Evolutionary conservation across 495 filamentous ascomycete species (phyloP).

Genomic region (Trichoderma reesei): DNA sequence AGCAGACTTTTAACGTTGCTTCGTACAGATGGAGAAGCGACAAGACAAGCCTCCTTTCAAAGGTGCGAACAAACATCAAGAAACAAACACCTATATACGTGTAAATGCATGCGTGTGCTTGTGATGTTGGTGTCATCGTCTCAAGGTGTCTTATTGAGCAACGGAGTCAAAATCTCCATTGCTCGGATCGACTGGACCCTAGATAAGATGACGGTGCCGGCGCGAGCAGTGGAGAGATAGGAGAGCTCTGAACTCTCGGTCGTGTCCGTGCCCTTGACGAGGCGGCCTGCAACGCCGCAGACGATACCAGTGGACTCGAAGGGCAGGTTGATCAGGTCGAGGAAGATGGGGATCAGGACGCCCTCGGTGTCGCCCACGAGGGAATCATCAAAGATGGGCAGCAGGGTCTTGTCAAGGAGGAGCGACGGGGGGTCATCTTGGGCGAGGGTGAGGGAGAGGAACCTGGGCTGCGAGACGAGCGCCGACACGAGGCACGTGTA

Average conservation of each 20-base stretch:
- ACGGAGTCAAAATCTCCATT: constrained; percentile 52
- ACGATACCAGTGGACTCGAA: constrained; percentile 90
- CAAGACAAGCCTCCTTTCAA: no score
- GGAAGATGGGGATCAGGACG: constrained; percentile 75
- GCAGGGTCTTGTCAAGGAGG: constrained; percentile 64
- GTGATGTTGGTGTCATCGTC: no score
- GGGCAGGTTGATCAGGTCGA: constrained; percentile 73
- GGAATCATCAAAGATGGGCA: constrained; percentile 54
- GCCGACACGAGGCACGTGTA: constrained; percentile 59
- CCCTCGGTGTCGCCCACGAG: constrained; percentile 75
- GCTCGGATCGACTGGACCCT: constrained; percentile 61
- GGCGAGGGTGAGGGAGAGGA: constrained; percentile 79
- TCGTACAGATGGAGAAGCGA: no score
- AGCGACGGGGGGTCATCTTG: constrained; percentile 76
- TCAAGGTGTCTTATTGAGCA: constrained; percentile 26
- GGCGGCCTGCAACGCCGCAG: constrained; percentile 74
- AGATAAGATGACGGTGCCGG: constrained; percentile 81
- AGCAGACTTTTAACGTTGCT: no score
- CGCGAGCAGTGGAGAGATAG: constrained; percentile 80
- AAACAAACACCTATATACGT: no score
- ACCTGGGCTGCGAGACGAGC: constrained; percentile 63
- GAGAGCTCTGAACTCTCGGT: constrained; percentile 68
- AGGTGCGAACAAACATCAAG: no score
- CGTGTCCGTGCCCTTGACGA: constrained; percentile 51
- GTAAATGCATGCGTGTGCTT: no score